A percentile compares a stretch with the other conserved stretches of the same genome.
These are phyloP conservation scores for Rhodotorula sp. DNA, from an alignment of 1,284 basidiomycete genomes.

Conservation along the genomic window DNA sequence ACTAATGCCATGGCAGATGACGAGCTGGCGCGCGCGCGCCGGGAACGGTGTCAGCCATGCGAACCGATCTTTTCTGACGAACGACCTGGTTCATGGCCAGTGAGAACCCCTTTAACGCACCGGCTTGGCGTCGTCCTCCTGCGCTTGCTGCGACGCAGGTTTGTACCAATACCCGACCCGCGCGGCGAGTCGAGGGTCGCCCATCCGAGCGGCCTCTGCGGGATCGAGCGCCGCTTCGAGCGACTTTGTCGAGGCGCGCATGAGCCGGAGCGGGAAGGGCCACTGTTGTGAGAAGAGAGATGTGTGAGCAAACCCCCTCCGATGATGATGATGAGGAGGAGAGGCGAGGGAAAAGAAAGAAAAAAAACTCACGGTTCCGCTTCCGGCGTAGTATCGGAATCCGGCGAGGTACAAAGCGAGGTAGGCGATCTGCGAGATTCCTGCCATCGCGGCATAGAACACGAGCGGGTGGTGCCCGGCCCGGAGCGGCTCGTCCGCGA, in stretches of 20 bases:
- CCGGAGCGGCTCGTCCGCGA: constrained; percentile 19
- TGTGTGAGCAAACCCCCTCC: too few relatives aligned
- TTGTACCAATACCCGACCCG: constrained; percentile 35
- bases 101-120: not conserved
- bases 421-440: constrained; percentile 13
- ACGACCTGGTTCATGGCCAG: not conserved
- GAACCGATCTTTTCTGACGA: too few relatives aligned
- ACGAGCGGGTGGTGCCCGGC: constrained; percentile 31
- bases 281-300: constrained; percentile 1
- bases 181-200: constrained; percentile 5
- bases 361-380: constrained; percentile 1
- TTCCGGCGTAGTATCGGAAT: constrained; percentile 32
- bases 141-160: constrained; percentile 19
- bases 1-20: constrained; percentile 36
- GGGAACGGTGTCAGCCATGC: too few relatives aligned
- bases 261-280: constrained; percentile 27
- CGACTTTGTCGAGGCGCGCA: constrained; percentile 23
- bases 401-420: constrained; percentile 21
- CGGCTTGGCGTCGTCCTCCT: constrained; percentile 19
- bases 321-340: too few relatives aligned
- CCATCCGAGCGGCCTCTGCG: constrained; percentile 16
- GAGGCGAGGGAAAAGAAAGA: not conserved
- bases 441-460: constrained; percentile 27
- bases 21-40: constrained; percentile 1
- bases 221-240: constrained; percentile 33